Evolutionary conservation across 1,139 yeast genomes (phyloP).

Genomic region (Nakaseomyces uthaithaninus): DNA sequence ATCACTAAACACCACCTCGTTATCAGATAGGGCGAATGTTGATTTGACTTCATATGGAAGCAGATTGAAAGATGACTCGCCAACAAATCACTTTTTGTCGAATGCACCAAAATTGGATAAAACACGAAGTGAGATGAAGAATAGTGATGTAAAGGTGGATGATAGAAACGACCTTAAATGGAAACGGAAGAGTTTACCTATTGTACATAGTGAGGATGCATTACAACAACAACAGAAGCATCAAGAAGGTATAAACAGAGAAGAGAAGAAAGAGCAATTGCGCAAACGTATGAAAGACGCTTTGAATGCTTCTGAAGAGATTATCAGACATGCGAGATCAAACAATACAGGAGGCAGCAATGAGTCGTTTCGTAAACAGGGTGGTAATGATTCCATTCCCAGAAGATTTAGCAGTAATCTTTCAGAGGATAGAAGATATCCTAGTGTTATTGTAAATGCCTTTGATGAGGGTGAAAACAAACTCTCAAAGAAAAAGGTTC

Average conservation of each 20-base stretch:
- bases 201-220: not conserved
- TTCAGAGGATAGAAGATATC: conserved; percentile 8
- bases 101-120: not conserved
- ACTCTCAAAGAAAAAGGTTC: conserved; percentile 8
- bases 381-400: conserved; percentile 11
- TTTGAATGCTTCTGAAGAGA: conserved; percentile 8
- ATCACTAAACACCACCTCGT: not conserved
- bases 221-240: not conserved
- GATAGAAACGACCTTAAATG: not conserved
- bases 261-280: conserved; percentile 6
- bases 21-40: not conserved
- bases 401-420: conserved; percentile 2
- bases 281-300: conserved; percentile 6
- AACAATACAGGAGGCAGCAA: conserved; percentile 8
- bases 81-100: not conserved
- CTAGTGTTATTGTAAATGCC: conserved; percentile 8
- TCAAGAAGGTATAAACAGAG: not conserved
- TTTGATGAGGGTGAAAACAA: not conserved
- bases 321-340: not conserved
- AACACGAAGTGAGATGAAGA: not conserved
- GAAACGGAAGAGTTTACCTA: conserved; percentile 4
- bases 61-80: not conserved
- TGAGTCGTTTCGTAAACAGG: not conserved
- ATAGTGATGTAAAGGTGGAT: not conserved
- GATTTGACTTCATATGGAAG: not conserved